Conservation (phyloP, 768 basidiomycete species). For the Lactarius sanguifluus region DNA sequence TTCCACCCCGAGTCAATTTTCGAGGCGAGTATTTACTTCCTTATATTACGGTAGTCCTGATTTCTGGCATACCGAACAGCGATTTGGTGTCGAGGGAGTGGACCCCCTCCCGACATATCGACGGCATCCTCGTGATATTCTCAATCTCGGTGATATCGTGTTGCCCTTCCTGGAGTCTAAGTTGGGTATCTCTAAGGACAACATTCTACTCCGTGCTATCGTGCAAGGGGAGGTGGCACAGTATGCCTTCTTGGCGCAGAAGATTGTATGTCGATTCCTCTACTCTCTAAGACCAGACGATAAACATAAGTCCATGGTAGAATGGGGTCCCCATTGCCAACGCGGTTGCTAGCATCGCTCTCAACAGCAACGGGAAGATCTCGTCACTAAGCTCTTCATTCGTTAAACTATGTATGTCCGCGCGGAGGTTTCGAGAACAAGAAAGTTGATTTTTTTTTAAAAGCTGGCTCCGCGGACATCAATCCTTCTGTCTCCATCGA, state of each 20-base stretch:
- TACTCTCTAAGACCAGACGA: background rate
- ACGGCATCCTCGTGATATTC: conserved; percentile 19
- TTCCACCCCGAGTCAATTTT: conserved; percentile 35
- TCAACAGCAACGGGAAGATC: conserved; percentile 44
- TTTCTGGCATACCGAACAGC: conserved; percentile 23
- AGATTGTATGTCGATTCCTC: conserved; percentile 28
- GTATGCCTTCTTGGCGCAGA: conserved; percentile 32
- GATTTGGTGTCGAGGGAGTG: conserved; percentile 31
- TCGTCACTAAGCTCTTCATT: conserved; percentile 49
- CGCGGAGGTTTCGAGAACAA: background rate
- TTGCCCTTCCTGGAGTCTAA: conserved; percentile 32
- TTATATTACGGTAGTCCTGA: background rate
- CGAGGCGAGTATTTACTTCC: conserved; percentile 28
- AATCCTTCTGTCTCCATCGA: conserved; percentile 40
- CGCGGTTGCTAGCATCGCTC: conserved; percentile 47
- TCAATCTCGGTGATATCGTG: conserved; percentile 29
- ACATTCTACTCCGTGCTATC: conserved; percentile 27
- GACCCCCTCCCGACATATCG: conserved; percentile 32
- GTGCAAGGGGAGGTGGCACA: conserved; percentile 26
- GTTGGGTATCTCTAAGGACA: conserved; percentile 27
- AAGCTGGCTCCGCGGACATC: conserved; percentile 33
- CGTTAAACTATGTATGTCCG: conserved; percentile 41
- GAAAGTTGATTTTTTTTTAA: background rate
- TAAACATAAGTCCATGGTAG: conserved; percentile 18
- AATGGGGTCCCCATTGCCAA: conserved; percentile 40